Percentiles rank a stretch among this genome's conserved stretches.
These are phyloP conservation scores for Cyclocybe cylindracea DNA, from an alignment of 768 basidiomycete genomes.

Conservation along the genomic window DNA sequence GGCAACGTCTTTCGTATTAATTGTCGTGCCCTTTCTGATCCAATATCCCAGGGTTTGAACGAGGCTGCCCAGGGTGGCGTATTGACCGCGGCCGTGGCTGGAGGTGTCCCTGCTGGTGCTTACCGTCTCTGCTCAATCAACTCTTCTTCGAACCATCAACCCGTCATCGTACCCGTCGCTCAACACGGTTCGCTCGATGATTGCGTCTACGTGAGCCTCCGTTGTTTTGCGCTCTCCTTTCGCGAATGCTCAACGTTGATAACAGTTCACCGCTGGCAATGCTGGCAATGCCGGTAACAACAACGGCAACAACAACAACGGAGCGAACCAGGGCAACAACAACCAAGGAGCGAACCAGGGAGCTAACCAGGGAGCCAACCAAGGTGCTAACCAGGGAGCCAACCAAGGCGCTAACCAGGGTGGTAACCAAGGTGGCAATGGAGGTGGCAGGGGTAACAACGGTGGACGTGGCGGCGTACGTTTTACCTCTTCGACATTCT, in stretches of 20 bases:
- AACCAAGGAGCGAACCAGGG: background rate
- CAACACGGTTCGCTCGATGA: constrained; percentile 66
- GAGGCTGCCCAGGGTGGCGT: constrained; percentile 45
- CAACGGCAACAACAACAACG: background rate
- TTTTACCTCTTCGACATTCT: background rate
- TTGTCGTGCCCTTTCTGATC: constrained; percentile 33
- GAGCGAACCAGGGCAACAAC: background rate
- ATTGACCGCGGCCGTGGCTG: constrained; percentile 49
- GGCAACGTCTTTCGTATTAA: constrained; percentile 6
- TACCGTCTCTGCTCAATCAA: constrained; percentile 65
- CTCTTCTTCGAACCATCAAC: constrained; percentile 58
- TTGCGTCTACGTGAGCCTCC: constrained; percentile 54
- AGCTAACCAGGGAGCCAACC: constrained; percentile 12
- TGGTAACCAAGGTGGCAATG: background rate
- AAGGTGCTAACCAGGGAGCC: background rate
- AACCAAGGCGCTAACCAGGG: constrained; percentile 1
- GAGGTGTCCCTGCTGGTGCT: constrained; percentile 56
- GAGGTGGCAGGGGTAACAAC: background rate
- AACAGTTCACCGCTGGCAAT: constrained; percentile 11
- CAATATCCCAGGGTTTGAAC: constrained; percentile 38
- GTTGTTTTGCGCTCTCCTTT: constrained; percentile 13
- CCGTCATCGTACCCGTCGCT: constrained; percentile 55
- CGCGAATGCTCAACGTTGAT: background rate
- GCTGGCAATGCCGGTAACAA: constrained; percentile 9
- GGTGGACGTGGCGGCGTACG: background rate